Evolutionary conservation across 345 rosid species (phyloP).

Genomic region (Aquilaria yunnanensis): DNA sequence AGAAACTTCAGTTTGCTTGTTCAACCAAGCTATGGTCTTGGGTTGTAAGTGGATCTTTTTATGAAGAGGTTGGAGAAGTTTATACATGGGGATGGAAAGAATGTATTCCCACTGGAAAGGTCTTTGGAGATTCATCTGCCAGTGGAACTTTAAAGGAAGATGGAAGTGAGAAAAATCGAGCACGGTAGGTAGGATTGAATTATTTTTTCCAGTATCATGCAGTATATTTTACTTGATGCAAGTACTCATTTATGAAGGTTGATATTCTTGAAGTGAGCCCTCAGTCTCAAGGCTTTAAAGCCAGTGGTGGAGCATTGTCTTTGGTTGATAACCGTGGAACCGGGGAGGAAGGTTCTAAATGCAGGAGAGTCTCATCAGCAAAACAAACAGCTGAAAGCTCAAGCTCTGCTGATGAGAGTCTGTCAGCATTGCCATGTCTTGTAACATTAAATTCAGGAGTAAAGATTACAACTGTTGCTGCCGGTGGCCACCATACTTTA

Average conservation of each 20-base stretch:
- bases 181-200: conserved; percentile 45
- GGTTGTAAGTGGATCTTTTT: conserved; percentile 3
- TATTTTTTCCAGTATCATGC: background rate
- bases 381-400: conserved; percentile 82
- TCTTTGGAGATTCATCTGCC: conserved; percentile 45
- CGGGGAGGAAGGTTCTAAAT: conserved; percentile 62
- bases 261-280: conserved; percentile 48
- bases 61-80: conserved; percentile 63
- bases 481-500: conserved; percentile 96
- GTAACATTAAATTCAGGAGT: conserved; percentile 87
- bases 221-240: conserved; percentile 11
- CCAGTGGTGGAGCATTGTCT: conserved; percentile 39
- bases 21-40: background rate
- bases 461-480: conserved; percentile 70
- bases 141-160: conserved; percentile 38
- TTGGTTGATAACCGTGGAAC: conserved; percentile 37
- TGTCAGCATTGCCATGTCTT: conserved; percentile 84
- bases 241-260: conserved; percentile 13
- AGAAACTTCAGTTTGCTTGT: background rate
- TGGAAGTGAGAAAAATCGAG: conserved; percentile 51
- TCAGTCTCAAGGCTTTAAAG: conserved; percentile 46
- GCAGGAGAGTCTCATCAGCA: conserved; percentile 53
- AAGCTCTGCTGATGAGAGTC: conserved; percentile 57
- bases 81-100: conserved; percentile 99
- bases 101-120: conserved; percentile 89